Evolutionary conservation across 2,329 filamentous ascomycete species (phyloP).

Genomic region (Emmonsiellopsis sp.): DNA sequence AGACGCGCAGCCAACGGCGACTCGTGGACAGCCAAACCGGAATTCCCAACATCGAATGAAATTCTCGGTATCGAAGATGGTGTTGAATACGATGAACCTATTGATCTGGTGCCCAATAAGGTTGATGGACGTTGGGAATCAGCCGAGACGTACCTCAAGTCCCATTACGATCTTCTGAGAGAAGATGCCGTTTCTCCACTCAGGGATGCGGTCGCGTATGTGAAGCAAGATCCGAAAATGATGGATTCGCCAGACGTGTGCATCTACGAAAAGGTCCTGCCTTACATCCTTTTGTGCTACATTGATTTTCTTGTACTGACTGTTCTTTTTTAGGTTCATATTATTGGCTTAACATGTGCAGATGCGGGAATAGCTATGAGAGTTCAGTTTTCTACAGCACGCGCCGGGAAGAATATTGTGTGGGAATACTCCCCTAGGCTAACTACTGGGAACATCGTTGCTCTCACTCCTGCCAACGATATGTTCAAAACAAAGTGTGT

Average conservation of each 20-base stretch:
- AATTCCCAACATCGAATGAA: conserved; percentile 33
- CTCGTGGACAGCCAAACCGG: conserved; percentile 29
- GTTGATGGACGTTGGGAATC: conserved; percentile 49
- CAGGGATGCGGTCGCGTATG: conserved; percentile 54
- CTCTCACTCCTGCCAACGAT: conserved; percentile 46
- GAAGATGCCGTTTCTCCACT: conserved; percentile 65
- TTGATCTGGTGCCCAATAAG: conserved; percentile 44
- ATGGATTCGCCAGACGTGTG: conserved; percentile 50
- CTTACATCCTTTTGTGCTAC: not conserved
- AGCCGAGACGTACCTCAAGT: conserved; percentile 58
- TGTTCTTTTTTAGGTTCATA: conserved; percentile 46
- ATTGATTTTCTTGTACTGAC: not conserved
- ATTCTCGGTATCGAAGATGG: conserved; percentile 21
- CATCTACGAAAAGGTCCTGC: conserved; percentile 61
- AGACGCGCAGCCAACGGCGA: conserved; percentile 9
- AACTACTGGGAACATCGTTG: conserved; percentile 46
- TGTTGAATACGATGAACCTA: conserved; percentile 9
- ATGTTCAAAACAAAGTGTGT: conserved; percentile 57
- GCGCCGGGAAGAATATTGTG: conserved; percentile 56
- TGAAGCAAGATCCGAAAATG: conserved; percentile 46
- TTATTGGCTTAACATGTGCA: conserved; percentile 57
- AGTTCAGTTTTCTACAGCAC: conserved; percentile 60
- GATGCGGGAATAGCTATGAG: conserved; percentile 55
- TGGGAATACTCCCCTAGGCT: conserved; percentile 58
- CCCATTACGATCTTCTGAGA: conserved; percentile 66